These are phyloP conservation scores for Vitis hybrid DNA, from an alignment of 177 flowering plant genomes.

Conservation along the genomic window DNA sequence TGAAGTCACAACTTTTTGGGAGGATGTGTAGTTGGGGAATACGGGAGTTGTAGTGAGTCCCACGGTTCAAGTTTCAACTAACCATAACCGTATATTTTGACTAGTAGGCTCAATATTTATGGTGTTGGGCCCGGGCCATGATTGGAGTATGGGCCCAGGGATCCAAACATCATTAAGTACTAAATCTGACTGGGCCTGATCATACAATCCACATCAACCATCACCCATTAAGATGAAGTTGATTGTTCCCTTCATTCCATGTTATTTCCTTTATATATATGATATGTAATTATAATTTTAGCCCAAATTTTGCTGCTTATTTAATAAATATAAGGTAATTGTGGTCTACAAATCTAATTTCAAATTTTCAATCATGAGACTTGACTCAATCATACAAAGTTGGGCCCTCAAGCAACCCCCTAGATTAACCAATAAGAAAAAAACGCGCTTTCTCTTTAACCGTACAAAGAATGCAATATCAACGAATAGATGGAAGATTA, in stretches of 20 bases:
- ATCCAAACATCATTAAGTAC: background rate
- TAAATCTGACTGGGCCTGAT: background rate
- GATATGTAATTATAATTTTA: background rate
- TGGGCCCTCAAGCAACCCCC: no score
- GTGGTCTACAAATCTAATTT: background rate
- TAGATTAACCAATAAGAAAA: no score
- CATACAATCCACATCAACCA: slow-evolving; percentile 1
- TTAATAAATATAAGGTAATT: no score
- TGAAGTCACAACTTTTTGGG: no score
- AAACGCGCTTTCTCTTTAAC: no score
- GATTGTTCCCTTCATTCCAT: slow-evolving; percentile 6
- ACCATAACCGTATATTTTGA: background rate
- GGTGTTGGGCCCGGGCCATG: background rate
- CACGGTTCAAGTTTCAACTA: background rate
- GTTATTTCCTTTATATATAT: background rate
- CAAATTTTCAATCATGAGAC: background rate
- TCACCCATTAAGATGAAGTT: slow-evolving; percentile 4
- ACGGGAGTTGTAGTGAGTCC: no score
- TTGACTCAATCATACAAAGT: background rate
- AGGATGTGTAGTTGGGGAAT: no score
- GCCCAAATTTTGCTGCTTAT: no score
- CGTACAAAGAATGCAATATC: no score
- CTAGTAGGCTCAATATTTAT: background rate
- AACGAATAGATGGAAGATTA: no score
- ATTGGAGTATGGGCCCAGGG: background rate